Base-by-base conservation (phyloP, 805 yeast species). In the Candida xiaguanensis region DNA sequence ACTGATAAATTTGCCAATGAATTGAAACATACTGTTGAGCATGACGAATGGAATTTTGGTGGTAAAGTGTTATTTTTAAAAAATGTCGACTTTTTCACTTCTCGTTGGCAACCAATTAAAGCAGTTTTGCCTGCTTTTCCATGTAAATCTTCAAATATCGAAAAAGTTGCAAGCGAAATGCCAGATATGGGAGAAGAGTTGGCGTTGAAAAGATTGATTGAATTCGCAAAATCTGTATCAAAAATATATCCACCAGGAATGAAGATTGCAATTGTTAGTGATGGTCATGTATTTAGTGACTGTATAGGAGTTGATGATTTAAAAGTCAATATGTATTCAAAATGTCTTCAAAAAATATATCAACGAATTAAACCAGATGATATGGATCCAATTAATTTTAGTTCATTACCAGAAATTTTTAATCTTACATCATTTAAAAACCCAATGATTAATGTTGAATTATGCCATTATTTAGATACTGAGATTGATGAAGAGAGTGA, bases 91-190 rank as follows among this genome's bases (percentile, higher is more conserved):
- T 75, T 70, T 50, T 78, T 74, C 50, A 75, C 79, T 17, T 63
- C 70, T 29, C 65, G 78, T 51, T 59, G 63, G 45, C 39, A 67
- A 22, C 67, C 66, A 28, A 65, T 78, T 44, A 79, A 77, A 53
- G 75, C 78, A 11, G 79, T 77, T 7, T 58, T 78, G 36, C 84
- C 84, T 5, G 84, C 84, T 0, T 78, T 78, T 44, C 84, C 84
- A 8, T 78, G 83, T 49, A 78, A 78, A 51, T 74, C 82, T 0
- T 76, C 82, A n/a, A 78, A 78, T 47, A 40, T 52, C 22, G 65
- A 72, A 25, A 78, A 78, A 49, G 83, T 78, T 3, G 60, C 65
- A 26, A 70, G 74, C 5, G 42, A 51, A 14, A 50, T 55, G 31
- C 84, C 84, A 5, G 84, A 78, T 47, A 70, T 69, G 53, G 84